These are phyloP conservation scores for Galerina marginata DNA, from an alignment of 768 basidiomycete genomes.

Conservation along the genomic window DNA sequence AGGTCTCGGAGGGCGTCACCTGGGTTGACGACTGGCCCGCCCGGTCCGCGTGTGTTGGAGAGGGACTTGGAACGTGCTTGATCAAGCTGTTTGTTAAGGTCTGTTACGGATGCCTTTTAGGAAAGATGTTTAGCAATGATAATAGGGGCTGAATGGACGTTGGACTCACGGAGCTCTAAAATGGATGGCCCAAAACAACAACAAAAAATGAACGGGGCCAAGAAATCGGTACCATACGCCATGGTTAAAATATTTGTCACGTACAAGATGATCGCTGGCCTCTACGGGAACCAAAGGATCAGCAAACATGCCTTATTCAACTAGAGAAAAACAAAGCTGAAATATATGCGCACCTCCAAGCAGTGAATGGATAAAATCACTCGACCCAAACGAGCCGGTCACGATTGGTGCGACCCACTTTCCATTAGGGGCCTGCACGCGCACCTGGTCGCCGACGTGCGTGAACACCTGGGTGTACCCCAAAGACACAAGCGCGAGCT, in stretches of 20 bases:
- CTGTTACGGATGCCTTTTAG: conserved; percentile 79
- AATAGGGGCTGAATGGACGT: not conserved
- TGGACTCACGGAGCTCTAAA: conserved; percentile 35
- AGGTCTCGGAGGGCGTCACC: conserved; percentile 62
- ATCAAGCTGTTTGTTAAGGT: conserved; percentile 80
- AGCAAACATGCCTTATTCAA: conserved; percentile 34
- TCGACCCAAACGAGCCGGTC: conserved; percentile 81
- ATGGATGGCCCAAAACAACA: not conserved
- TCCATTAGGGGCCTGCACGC: conserved; percentile 77
- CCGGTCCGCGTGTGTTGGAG: conserved; percentile 37
- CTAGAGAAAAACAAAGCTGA: conserved; percentile 25
- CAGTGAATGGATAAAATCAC: conserved; percentile 80
- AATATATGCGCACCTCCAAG: conserved; percentile 60
- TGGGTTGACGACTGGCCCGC: conserved; percentile 39
- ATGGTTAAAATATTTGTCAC: conserved; percentile 22
- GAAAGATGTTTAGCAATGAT: not conserved
- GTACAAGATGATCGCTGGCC: conserved; percentile 67
- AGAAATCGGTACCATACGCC: not conserved
- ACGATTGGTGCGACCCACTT: conserved; percentile 81
- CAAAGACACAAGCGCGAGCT: conserved; percentile 75
- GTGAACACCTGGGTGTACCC: conserved; percentile 81
- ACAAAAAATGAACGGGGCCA: not conserved
- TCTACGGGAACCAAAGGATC: conserved; percentile 45
- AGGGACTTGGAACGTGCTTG: conserved; percentile 64
- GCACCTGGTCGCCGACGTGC: conserved; percentile 84